phyloP scores from a whole-genome alignment of 2,329 filamentous ascomycete species.

The Epichloe amarillans region DNA sequence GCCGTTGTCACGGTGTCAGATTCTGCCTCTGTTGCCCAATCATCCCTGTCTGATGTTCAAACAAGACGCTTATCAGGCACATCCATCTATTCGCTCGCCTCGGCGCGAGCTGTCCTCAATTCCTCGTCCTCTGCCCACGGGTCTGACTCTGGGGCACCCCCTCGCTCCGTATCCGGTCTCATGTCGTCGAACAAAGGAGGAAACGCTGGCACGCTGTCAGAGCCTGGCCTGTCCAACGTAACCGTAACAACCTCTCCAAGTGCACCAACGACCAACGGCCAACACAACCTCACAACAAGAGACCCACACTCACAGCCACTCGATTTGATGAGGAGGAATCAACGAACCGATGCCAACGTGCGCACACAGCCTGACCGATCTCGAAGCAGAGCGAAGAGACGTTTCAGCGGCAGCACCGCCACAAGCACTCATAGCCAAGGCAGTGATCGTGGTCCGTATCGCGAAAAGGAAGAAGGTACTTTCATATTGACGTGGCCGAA shows the following conservation, averaged over 20 bases:
- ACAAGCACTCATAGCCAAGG: conserved; percentile 70
- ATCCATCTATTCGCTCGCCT: conserved; percentile 58
- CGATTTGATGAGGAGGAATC: conserved; percentile 33
- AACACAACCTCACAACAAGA: conserved; percentile 33
- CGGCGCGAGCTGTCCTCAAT: conserved; percentile 36
- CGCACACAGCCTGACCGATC: conserved; percentile 42
- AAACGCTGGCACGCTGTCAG: conserved; percentile 29
- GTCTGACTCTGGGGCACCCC: conserved; percentile 31
- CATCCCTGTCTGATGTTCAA: conserved; percentile 37
- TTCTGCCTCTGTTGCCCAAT: conserved; percentile 29
- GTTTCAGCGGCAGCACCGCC: conserved; percentile 71
- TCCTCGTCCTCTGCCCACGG: conserved; percentile 39
- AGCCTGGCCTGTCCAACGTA: conserved; percentile 36
- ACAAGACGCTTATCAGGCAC: conserved; percentile 59
- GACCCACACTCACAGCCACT: conserved; percentile 26
- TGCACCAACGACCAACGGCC: conserved; percentile 23
- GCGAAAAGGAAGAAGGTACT: conserved; percentile 43
- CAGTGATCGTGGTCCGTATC: conserved; percentile 47
- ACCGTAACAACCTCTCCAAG: conserved; percentile 38
- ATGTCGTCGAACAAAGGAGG: conserved; percentile 32
- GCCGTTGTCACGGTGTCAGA: conserved; percentile 36
- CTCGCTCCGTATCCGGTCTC: conserved; percentile 31
- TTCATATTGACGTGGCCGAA: background rate
- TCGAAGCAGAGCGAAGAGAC: conserved; percentile 56
- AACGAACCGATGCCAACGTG: conserved; percentile 22